Evolutionary conservation across 2,329 filamentous ascomycete species (phyloP).

Genomic region (Trichoderma sp.): DNA sequence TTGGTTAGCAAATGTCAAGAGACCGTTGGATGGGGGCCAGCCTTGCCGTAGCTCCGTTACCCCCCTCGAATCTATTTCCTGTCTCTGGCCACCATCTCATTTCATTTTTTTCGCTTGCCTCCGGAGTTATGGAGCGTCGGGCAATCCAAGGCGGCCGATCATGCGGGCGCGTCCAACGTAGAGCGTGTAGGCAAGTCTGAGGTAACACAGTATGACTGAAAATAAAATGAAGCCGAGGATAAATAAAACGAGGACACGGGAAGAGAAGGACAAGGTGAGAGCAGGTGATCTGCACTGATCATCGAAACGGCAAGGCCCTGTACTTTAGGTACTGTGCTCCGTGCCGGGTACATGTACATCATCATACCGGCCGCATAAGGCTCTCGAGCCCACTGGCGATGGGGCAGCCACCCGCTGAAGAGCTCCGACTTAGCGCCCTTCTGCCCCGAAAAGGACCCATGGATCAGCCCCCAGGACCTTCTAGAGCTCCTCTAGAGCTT

Average conservation of each 20-base stretch:
- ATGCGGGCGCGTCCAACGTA: neutral
- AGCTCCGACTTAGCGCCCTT: neutral
- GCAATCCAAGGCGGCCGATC: neutral
- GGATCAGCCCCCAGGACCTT: neutral
- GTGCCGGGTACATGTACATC: neutral
- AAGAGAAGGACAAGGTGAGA: neutral
- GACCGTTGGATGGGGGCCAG: neutral
- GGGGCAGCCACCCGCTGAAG: neutral
- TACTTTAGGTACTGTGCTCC: neutral
- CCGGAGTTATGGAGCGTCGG: neutral
- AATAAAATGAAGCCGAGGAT: neutral
- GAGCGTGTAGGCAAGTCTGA: neutral
- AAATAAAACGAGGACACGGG: neutral
- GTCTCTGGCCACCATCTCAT: neutral
- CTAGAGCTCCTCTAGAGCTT: neutral
- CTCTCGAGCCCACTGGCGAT: neutral
- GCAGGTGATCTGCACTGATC: neutral
- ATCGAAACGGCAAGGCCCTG: neutral
- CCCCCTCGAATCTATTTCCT: neutral
- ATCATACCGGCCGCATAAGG: neutral
- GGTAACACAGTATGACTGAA: neutral
- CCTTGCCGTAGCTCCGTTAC: neutral
- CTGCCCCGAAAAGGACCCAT: neutral
- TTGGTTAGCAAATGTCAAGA: neutral
- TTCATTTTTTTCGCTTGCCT: constrained; percentile 4